Evolutionary conservation across 2,329 filamentous ascomycete species (phyloP).

Genomic region (Acrodontium crateriforme): DNA sequence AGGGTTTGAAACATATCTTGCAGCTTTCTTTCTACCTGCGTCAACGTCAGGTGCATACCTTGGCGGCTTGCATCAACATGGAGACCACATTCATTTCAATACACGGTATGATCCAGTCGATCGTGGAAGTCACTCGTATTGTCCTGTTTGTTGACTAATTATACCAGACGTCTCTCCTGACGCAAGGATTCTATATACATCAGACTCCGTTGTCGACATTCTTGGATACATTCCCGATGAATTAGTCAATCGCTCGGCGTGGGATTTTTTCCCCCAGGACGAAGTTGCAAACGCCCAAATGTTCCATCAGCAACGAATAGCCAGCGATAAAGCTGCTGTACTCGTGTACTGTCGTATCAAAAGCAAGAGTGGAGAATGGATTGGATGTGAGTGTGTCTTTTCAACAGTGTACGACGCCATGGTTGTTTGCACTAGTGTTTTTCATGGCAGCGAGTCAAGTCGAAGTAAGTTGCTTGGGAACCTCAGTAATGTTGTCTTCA

Average conservation of each 20-base stretch:
- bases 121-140: slow-evolving; percentile 1
- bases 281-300: slow-evolving; percentile 62
- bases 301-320: slow-evolving; percentile 58
- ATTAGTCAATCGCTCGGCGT: slow-evolving; percentile 61
- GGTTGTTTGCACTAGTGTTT: slow-evolving; percentile 72
- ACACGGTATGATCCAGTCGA: slow-evolving; percentile 56
- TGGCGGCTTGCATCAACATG: too few relatives aligned
- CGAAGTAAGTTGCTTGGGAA: slow-evolving; percentile 48
- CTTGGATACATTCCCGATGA: slow-evolving; percentile 67
- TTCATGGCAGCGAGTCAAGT: slow-evolving; percentile 53
- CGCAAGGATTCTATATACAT: slow-evolving; percentile 69
- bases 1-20: too few relatives aligned
- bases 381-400: slow-evolving; percentile 78
- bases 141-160: too few relatives aligned
- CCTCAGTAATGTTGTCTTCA: background rate
- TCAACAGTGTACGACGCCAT: slow-evolving; percentile 79
- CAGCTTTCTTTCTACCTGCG: too few relatives aligned
- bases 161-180: slow-evolving; percentile 54
- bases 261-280: slow-evolving; percentile 75
- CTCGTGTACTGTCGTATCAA: slow-evolving; percentile 65
- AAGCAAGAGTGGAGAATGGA: slow-evolving; percentile 55
- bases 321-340: slow-evolving; percentile 72
- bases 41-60: too few relatives aligned
- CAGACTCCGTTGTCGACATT: slow-evolving; percentile 71
- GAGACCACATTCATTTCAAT: slow-evolving; percentile 70